Percentiles rank a stretch among this genome's conserved stretches.
These are phyloP conservation scores for Penicillium decumbens DNA, from an alignment of 2,329 filamentous ascomycete genomes.

Conservation along the genomic window DNA sequence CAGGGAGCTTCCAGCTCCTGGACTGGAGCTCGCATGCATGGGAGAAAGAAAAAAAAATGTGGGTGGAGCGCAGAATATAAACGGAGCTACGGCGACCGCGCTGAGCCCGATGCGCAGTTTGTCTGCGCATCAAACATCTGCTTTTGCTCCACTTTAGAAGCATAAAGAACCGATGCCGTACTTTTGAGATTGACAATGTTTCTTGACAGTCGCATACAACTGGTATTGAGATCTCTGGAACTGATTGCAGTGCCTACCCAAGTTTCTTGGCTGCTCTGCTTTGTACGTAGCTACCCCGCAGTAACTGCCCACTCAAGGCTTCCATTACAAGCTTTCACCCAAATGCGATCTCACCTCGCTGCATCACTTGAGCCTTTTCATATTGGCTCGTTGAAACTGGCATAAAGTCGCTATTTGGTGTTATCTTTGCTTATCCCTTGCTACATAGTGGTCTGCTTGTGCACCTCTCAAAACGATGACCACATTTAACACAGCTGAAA, in stretches of 20 bases:
- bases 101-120: constrained; percentile 12
- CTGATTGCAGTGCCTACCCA: constrained; percentile 18
- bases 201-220: background rate
- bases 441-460: background rate
- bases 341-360: constrained; percentile 48
- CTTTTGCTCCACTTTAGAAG: background rate
- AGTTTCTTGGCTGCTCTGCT: constrained; percentile 48
- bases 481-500: background rate
- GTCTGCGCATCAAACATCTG: constrained; percentile 5
- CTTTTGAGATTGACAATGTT: background rate
- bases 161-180: background rate
- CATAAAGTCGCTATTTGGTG: background rate
- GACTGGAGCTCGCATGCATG: constrained; percentile 6
- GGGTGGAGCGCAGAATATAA: constrained; percentile 18
- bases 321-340: constrained; percentile 47
- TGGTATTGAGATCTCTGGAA: background rate
- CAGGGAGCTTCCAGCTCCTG: constrained; percentile 3
- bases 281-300: constrained; percentile 31
- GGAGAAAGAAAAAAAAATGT: constrained; percentile 13
- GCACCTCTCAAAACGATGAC: background rate
- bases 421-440: background rate
- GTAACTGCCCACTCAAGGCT: constrained; percentile 56
- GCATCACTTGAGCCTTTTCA: background rate
- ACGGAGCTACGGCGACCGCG: constrained; percentile 10
- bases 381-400: background rate